Conservation (phyloP, 2,329 filamentous ascomycete species). For the Paecilomyces sp. region DNA sequence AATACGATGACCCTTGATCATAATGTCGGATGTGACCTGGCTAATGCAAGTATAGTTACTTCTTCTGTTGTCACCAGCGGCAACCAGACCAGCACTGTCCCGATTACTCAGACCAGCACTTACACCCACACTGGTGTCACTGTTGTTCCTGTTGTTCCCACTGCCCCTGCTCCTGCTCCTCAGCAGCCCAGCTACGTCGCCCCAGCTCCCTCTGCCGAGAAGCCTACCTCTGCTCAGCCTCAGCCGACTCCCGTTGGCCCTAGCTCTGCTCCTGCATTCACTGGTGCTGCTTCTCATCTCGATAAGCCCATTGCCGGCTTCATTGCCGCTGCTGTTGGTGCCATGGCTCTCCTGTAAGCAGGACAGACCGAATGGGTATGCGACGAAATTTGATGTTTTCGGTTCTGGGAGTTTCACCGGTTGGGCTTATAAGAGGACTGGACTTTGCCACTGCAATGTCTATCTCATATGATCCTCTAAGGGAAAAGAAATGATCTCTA, state of each 20-base stretch:
- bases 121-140: conserved; percentile 4
- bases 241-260: conserved; percentile 6
- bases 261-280: conserved; percentile 15
- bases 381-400: background rate
- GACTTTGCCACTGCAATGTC: background rate
- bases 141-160: background rate
- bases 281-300: conserved; percentile 25
- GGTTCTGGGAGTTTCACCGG: background rate
- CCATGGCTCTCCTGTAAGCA: conserved; percentile 32
- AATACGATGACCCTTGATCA: conserved; percentile 7
- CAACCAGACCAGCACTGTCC: conserved; percentile 8
- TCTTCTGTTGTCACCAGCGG: conserved; percentile 4
- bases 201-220: background rate
- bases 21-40: background rate
- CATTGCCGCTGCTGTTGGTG: conserved; percentile 27
- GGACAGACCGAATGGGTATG: conserved; percentile 1
- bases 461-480: background rate
- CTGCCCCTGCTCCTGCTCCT: background rate
- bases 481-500: background rate
- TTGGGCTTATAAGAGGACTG: background rate
- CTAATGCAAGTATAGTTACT: background rate
- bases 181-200: background rate
- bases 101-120: conserved; percentile 3
- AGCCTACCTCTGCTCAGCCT: background rate
- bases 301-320: conserved; percentile 29